Evolutionary conservation across 352 stramenopile species (phyloP), one percentile per base, ranked within the genome.

Genomic region (Pelagophyceae sp.): DNA sequence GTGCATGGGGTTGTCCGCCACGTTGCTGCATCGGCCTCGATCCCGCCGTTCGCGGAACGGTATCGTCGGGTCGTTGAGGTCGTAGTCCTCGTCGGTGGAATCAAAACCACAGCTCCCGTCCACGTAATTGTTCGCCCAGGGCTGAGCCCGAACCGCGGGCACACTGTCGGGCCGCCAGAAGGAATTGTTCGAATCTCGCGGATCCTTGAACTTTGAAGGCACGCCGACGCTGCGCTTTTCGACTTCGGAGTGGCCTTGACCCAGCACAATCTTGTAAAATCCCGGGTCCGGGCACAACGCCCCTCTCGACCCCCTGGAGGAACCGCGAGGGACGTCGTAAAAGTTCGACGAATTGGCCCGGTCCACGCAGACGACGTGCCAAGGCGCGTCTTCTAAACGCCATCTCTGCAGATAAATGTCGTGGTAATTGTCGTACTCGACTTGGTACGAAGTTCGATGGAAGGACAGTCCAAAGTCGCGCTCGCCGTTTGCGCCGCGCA

Each of bases 351-450:
- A 32, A 31, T 82, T 85, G 38, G 87, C 72, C 38, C 84, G 77
- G 71, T 91, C 84, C 0, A 89, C 81, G 83, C 93, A 98, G 5
- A 89, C 87, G 0, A 98, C 85, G 80, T 95, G 80, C 92, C 93
- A 98, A 0, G 89, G 86, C 6, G 87, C 82, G 81, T 98, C 93
- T 75, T 98, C 95, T 80, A 94, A 94, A 20, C 94, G 85, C 92
- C 93, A 97, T 25, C 94, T 85, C 81, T 98, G 94, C 6, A 97
- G 80, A 82, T 97, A 98, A 79, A 98, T 98, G 79, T 98, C 95
- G 75, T 97, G 92, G 45, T 93, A 93, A 79, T 98, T 89, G 80
- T 98, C 95, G 85, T 98, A 98, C 31, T 89, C 92, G 45, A 84
- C 74, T 72, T 95, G 84, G 75, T 98, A 97, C 38, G 95, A 93